Conservation (phyloP, 441 rosid species). For the Raphanus hybrid region DNA sequence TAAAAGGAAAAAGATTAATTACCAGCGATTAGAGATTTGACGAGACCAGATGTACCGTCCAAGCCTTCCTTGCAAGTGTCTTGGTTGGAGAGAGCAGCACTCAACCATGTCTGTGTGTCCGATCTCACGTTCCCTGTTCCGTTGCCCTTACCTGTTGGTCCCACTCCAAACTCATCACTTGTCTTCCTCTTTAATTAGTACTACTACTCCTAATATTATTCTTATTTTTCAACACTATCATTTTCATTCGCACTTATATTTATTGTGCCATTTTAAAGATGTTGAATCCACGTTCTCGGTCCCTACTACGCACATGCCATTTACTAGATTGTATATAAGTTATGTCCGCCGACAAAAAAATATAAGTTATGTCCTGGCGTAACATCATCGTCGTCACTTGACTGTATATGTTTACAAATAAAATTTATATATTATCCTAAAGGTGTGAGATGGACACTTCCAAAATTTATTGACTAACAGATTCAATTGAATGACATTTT, state of each 20-base stretch:
- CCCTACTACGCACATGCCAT: constrained; percentile 40
- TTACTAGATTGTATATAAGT: constrained; percentile 12
- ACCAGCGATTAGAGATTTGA: constrained; percentile 53
- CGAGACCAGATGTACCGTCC: constrained; percentile 60
- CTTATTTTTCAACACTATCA: constrained; percentile 30
- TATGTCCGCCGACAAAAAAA: not conserved
- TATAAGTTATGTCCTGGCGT: constrained; percentile 13
- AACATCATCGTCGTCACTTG: constrained; percentile 28
- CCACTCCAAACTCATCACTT: constrained; percentile 3
- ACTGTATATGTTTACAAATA: constrained; percentile 2
- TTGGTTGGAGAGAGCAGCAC: constrained; percentile 80
- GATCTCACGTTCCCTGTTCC: constrained; percentile 76
- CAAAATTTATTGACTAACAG: not conserved
- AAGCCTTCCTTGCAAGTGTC: constrained; percentile 86
- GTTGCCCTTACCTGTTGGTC: constrained; percentile 60
- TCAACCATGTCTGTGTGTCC: constrained; percentile 80
- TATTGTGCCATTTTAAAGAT: not conserved
- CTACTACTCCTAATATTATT: constrained; percentile 2
- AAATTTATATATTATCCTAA: not conserved
- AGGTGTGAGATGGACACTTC: not conserved
- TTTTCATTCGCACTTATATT: constrained; percentile 32
- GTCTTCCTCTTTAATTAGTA: constrained; percentile 1
- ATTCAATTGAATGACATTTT: not conserved
- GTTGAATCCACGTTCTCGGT: constrained; percentile 28
- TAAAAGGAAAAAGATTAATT: not conserved